Percentiles rank a stretch among this genome's conserved stretches.
phyloP scores from a whole-genome alignment of 1,139 yeast genomes.

The Pneumocystis sp. region DNA sequence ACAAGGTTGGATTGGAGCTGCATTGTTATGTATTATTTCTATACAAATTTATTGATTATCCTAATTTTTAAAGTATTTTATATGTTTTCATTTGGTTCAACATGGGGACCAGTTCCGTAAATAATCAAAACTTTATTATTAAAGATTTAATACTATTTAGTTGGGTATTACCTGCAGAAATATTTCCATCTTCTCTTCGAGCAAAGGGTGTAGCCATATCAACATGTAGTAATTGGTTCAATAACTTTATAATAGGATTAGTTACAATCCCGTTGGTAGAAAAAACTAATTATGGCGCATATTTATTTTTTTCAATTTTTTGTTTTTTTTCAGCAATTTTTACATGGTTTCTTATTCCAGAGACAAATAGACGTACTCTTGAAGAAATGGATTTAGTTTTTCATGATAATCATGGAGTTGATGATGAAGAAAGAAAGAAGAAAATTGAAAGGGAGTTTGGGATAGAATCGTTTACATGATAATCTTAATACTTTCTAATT shows the following conservation, averaged over 20 bases:
- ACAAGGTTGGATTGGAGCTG: constrained; percentile 8
- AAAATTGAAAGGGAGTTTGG: neutral
- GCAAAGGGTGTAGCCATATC: constrained; percentile 12
- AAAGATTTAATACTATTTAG: neutral
- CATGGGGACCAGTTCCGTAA: constrained; percentile 11
- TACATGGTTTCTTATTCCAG: constrained; percentile 36
- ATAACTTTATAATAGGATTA: constrained; percentile 15
- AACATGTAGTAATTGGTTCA: constrained; percentile 11
- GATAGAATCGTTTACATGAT: neutral
- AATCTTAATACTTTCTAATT: neutral
- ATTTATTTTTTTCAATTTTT: constrained; percentile 24
- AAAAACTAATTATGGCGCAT: constrained; percentile 7
- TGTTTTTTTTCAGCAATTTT: constrained; percentile 23
- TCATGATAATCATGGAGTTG: constrained; percentile 7
- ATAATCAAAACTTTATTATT: neutral
- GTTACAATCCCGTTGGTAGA: constrained; percentile 9
- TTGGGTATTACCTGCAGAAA: constrained; percentile 6
- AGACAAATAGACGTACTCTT: constrained; percentile 42
- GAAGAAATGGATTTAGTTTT: constrained; percentile 46
- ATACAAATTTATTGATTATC: neutral
- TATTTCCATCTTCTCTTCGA: constrained; percentile 9
- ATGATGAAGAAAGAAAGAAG: constrained; percentile 6
- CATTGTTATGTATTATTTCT: constrained; percentile 2
- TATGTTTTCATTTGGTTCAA: constrained; percentile 7
- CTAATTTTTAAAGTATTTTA: constrained; percentile 2